Percentiles rank a stretch among this genome's conserved stretches.
Evolutionary conservation across 2,329 filamentous ascomycete genomes (phyloP).

Genomic region (Epichloe gansuensis): DNA sequence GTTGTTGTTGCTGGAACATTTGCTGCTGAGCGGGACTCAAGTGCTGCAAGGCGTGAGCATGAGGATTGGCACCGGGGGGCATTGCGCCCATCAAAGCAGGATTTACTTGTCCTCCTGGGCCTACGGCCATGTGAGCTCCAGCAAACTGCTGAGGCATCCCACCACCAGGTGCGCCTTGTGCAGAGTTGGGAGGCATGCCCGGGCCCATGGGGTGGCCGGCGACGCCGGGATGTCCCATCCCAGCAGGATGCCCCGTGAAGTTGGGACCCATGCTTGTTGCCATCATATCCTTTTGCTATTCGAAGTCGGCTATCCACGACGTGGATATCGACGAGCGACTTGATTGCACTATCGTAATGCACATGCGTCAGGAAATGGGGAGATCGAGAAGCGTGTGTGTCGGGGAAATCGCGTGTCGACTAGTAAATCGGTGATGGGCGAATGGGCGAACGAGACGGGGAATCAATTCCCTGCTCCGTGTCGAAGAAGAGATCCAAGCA

Average conservation of each 20-base stretch:
- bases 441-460: not conserved
- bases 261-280: conserved; percentile 48
- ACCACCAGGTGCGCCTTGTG: conserved; percentile 51
- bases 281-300: conserved; percentile 45
- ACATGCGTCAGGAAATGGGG: conserved; percentile 19
- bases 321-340: conserved; percentile 43
- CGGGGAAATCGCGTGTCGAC: not conserved
- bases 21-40: conserved; percentile 49
- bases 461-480: not conserved
- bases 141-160: conserved; percentile 54
- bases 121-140: conserved; percentile 54
- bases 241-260: conserved; percentile 54
- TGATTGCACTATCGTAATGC: conserved; percentile 36
- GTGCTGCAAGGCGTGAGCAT: conserved; percentile 60
- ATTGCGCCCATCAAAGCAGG: conserved; percentile 67
- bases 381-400: not conserved
- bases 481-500: not conserved
- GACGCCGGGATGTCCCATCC: conserved; percentile 60
- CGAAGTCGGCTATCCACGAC: conserved; percentile 40
- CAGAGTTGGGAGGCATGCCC: conserved; percentile 54
- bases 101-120: conserved; percentile 58
- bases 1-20: conserved; percentile 42
- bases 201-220: conserved; percentile 51
- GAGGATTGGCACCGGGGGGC: conserved; percentile 52
- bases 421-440: not conserved